Conservation (phyloP, 192 early-diverging fungal genomes). For the Piromyces finnis region DNA sequence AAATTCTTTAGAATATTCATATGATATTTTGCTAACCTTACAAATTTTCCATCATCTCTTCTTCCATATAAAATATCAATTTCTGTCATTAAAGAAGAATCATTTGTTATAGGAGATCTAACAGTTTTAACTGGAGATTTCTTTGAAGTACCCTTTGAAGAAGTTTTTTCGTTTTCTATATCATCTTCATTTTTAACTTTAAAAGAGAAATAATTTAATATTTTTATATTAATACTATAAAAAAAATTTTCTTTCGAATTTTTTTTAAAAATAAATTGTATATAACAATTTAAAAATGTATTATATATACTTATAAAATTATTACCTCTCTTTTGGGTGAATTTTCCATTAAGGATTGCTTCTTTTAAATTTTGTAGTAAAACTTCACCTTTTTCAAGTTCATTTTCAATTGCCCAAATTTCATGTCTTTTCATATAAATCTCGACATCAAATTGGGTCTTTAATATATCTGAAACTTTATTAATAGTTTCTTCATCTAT, state of each 20-base stretch:
- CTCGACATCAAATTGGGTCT: slow-evolving; percentile 59
- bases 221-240: too few species aligned
- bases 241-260: too few species aligned
- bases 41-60: background rate
- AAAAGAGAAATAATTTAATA: too few species aligned
- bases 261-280: too few species aligned
- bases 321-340: background rate
- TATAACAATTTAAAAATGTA: too few species aligned
- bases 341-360: slow-evolving; percentile 30
- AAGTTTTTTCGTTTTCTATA: background rate
- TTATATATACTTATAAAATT: background rate
- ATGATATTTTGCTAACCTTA: background rate
- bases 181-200: too few species aligned
- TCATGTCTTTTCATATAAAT: slow-evolving; percentile 52
- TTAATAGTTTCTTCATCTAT: background rate
- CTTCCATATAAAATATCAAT: slow-evolving; percentile 2
- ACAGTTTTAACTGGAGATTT: background rate
- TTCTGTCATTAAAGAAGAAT: slow-evolving; percentile 5
- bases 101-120: background rate
- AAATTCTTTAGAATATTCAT: too few species aligned
- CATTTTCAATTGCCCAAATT: slow-evolving; percentile 32
- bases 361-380: slow-evolving; percentile 31
- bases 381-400: slow-evolving; percentile 38
- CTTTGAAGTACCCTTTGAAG: background rate
- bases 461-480: background rate